Conservation (phyloP, 2,329 filamentous ascomycete genomes). For the Tolypocladium cylindrosporum region DNA sequence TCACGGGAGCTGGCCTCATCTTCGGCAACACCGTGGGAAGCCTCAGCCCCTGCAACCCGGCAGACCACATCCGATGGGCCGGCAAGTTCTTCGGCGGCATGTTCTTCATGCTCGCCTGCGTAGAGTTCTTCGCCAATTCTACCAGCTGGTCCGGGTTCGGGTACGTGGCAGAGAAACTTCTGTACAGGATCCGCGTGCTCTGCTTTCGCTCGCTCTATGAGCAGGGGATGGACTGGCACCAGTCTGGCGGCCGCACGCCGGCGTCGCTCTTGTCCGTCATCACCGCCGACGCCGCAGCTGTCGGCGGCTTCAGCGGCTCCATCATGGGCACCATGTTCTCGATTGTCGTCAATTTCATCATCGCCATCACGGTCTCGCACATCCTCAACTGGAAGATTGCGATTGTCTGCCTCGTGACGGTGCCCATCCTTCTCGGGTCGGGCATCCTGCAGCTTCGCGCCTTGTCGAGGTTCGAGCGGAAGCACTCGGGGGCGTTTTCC, state of each 20-base stretch:
- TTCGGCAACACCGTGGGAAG: constrained; percentile 30
- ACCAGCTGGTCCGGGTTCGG: constrained; percentile 43
- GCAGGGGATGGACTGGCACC: constrained; percentile 63
- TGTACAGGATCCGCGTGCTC: constrained; percentile 52
- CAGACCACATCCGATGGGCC: constrained; percentile 23
- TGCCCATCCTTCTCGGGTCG: constrained; percentile 58
- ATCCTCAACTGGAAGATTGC: constrained; percentile 70
- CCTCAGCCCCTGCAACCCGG: constrained; percentile 36
- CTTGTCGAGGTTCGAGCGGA: constrained; percentile 50
- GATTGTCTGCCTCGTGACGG: constrained; percentile 57
- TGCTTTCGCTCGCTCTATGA: constrained; percentile 56
- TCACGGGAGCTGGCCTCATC: constrained; percentile 43
- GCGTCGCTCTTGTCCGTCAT: constrained; percentile 55
- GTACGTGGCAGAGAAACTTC: constrained; percentile 47
- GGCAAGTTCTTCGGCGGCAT: constrained; percentile 43
- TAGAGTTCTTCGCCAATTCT: constrained; percentile 41
- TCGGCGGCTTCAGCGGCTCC: constrained; percentile 60
- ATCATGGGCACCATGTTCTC: constrained; percentile 61
- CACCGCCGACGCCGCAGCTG: constrained; percentile 56
- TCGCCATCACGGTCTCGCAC: constrained; percentile 58
- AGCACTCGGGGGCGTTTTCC: constrained; percentile 54
- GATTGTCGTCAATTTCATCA: constrained; percentile 57
- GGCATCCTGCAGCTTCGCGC: constrained; percentile 60
- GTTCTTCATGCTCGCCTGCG: constrained; percentile 43
- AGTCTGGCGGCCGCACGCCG: constrained; percentile 52